These are phyloP conservation scores for Ganoderma boninense DNA, from an alignment of 1,284 basidiomycete species.

Conservation along the genomic window DNA sequence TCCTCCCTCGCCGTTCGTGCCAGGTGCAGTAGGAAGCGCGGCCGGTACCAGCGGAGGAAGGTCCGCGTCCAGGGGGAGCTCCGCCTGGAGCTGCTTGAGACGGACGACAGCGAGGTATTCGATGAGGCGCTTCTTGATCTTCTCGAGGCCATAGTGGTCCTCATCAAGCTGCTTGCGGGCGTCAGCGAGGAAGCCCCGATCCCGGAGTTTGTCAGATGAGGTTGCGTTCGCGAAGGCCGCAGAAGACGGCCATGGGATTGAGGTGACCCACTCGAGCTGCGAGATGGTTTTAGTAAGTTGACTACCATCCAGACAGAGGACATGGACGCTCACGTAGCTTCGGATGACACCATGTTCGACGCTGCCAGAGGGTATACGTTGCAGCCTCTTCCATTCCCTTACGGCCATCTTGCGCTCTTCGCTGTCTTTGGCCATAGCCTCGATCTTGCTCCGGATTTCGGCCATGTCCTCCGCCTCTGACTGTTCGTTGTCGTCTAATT, in stretches of 20 bases:
- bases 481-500: slow-evolving; percentile 77
- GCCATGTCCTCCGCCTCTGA: slow-evolving; percentile 83
- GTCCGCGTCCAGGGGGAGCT: slow-evolving; percentile 44
- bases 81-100: slow-evolving; percentile 67
- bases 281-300: not conserved
- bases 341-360: slow-evolving; percentile 83
- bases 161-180: slow-evolving; percentile 83
- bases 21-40: slow-evolving; percentile 1
- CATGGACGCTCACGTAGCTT: slow-evolving; percentile 66
- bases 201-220: slow-evolving; percentile 49
- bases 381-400: slow-evolving; percentile 80
- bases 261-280: slow-evolving; percentile 87
- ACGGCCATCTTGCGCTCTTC: slow-evolving; percentile 87
- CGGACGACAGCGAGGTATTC: slow-evolving; percentile 92
- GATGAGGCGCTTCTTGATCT: slow-evolving; percentile 89
- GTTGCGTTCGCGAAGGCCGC: slow-evolving; percentile 32
- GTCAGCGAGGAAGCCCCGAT: slow-evolving; percentile 65
- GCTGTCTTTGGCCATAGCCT: slow-evolving; percentile 77
- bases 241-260: slow-evolving; percentile 76
- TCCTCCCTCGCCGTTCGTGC: slow-evolving; percentile 5
- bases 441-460: slow-evolving; percentile 82
- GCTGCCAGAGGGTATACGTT: slow-evolving; percentile 78
- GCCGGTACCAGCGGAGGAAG: not conserved
- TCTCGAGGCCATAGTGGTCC: slow-evolving; percentile 90
- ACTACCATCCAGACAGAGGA: slow-evolving; percentile 28